A percentile compares a stretch with the other conserved stretches of the same genome.
Conservation (phyloP, 495 filamentous ascomycete genomes). For the Pyronema omphalodes region DNA sequence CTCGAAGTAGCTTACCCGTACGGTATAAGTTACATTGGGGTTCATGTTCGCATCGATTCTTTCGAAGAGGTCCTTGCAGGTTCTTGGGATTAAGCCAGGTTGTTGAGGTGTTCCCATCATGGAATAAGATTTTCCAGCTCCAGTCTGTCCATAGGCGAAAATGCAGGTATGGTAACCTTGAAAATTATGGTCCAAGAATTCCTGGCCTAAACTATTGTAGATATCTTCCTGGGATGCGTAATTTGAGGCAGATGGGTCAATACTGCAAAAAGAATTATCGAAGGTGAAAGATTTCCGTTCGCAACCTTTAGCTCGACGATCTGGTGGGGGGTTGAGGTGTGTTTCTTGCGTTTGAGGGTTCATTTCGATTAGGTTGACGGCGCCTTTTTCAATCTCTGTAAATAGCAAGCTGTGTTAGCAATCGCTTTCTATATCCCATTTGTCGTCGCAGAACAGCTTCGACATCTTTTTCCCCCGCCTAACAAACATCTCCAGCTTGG, state of each 20-base stretch:
- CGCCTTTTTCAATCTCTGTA: conserved; percentile 58
- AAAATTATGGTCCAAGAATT: conserved; percentile 98
- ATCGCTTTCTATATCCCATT: too few species aligned
- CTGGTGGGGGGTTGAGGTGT: conserved; percentile 52
- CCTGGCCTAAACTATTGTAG: conserved; percentile 85
- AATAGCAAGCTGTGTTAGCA: not conserved
- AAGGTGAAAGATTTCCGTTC: conserved; percentile 90
- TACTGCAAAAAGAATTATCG: conserved; percentile 96
- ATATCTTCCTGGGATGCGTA: conserved; percentile 81
- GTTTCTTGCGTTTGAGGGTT: conserved; percentile 68
- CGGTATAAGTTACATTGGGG: conserved; percentile 83
- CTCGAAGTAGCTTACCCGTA: conserved; percentile 95
- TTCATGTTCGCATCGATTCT: conserved; percentile 70
- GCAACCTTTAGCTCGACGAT: conserved; percentile 53
- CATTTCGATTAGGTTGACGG: conserved; percentile 79
- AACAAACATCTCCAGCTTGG: not conserved
- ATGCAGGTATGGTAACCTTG: conserved; percentile 99
- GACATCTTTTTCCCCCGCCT: not conserved
- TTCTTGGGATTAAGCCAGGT: conserved; percentile 88
- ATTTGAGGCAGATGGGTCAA: conserved; percentile 51
- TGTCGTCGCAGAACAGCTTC: not conserved
- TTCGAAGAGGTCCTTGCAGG: conserved; percentile 90
- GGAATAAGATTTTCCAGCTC: conserved; percentile 93
- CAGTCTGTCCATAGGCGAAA: conserved; percentile 96
- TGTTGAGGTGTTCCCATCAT: conserved; percentile 90